A percentile compares a stretch with the other conserved stretches of the same genome.
phyloP scores from a whole-genome alignment of 208 protist species.

The Vickermania spadyakhi region DNA sequence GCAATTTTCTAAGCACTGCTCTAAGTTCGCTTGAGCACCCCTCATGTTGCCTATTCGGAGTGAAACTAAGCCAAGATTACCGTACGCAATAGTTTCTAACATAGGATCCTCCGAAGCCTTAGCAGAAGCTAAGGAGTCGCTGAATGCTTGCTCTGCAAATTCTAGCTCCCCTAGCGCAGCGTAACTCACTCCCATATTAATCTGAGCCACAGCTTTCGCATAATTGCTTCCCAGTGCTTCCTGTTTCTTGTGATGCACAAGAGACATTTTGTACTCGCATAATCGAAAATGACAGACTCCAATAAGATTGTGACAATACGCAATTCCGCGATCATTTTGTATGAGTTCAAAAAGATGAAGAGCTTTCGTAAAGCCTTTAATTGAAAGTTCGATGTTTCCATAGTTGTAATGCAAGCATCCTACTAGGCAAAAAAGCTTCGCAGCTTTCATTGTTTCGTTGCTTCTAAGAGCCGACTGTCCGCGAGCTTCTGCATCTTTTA shows the following conservation, averaged over 20 bases:
- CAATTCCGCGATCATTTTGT: slow-evolving; percentile 39
- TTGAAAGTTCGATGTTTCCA: slow-evolving; percentile 63
- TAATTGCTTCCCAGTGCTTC: slow-evolving; percentile 72
- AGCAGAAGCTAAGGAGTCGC: slow-evolving; percentile 61
- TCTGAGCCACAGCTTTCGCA: slow-evolving; percentile 64
- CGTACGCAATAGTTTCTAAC: slow-evolving; percentile 73
- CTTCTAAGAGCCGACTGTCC: slow-evolving; percentile 44
- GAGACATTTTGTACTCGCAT: slow-evolving; percentile 55
- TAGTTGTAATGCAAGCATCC: slow-evolving; percentile 79
- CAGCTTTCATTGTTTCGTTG: slow-evolving; percentile 37
- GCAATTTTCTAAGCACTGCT: slow-evolving; percentile 79
- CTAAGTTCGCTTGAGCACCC: slow-evolving; percentile 54
- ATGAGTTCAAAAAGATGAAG: slow-evolving; percentile 42
- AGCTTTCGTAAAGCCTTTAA: slow-evolving; percentile 37
- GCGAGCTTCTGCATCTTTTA: slow-evolving; percentile 58
- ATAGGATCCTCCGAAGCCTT: slow-evolving; percentile 40
- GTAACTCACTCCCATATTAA: slow-evolving; percentile 84
- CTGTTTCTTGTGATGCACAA: slow-evolving; percentile 82
- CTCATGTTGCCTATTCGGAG: slow-evolving; percentile 77
- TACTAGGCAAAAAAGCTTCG: slow-evolving; percentile 34
- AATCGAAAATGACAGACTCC: slow-evolving; percentile 69
- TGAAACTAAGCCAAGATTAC: slow-evolving; percentile 67
- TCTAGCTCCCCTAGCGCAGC: slow-evolving; percentile 64
- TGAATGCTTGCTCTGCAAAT: slow-evolving; percentile 68
- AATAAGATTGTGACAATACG: slow-evolving; percentile 82